phyloP scores from a whole-genome alignment of 768 basidiomycete species.

The Sporobolomyces roseus region DNA sequence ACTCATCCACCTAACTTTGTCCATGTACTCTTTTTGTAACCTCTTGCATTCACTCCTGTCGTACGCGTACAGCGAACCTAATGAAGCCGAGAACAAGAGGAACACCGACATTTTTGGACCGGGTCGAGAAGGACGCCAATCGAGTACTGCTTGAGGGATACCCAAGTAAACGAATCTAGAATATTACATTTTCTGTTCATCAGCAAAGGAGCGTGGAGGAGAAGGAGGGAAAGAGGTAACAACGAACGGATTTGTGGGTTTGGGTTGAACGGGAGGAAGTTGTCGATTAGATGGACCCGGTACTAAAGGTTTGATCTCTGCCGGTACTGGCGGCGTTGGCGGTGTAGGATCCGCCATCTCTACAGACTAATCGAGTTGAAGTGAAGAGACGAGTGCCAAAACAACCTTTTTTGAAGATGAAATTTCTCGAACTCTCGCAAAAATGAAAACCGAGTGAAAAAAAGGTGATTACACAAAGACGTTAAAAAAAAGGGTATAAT shows the following conservation, averaged over 20 bases:
- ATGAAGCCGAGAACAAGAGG: constrained; percentile 66
- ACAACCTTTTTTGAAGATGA: neutral
- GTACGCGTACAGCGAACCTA: constrained; percentile 72
- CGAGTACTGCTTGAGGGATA: constrained; percentile 69
- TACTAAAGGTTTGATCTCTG: neutral
- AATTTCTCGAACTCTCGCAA: neutral
- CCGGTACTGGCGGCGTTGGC: neutral
- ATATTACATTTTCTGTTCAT: no score
- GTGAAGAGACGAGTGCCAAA: neutral
- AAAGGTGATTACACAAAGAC: neutral
- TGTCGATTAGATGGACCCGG: constrained; percentile 11
- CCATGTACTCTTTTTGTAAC: constrained; percentile 72
- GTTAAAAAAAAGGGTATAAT: neutral
- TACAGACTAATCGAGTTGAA: neutral
- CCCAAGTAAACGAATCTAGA: constrained; percentile 53
- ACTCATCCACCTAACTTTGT: constrained; percentile 71
- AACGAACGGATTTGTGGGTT: constrained; percentile 32
- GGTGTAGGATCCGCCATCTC: constrained; percentile 27
- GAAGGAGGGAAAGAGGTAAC: neutral
- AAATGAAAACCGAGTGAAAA: neutral
- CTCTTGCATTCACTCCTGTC: constrained; percentile 76
- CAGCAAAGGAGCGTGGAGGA: neutral
- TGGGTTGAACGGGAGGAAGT: constrained; percentile 10
- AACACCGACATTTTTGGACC: constrained; percentile 95
- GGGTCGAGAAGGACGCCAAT: constrained; percentile 78